Conservation (phyloP, 495 filamentous ascomycete species). For the Penicillium lagena region DNA sequence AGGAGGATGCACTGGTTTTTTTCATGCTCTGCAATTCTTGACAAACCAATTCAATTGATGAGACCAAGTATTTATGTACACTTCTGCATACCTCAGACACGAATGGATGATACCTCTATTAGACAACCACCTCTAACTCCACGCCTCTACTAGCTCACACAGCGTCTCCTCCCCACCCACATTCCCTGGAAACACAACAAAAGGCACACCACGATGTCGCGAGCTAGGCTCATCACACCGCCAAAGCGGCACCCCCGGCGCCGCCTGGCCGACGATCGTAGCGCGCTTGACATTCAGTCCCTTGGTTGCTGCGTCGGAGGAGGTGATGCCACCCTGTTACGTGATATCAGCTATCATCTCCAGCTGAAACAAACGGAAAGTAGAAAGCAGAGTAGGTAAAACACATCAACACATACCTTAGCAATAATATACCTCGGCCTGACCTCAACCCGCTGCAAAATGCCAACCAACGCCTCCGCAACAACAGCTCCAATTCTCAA, state of each 20-base stretch:
- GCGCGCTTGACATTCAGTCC: constrained; percentile 46
- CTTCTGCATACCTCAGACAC: not conserved
- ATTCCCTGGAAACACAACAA: constrained; percentile 53
- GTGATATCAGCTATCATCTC: not conserved
- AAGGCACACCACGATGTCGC: constrained; percentile 40
- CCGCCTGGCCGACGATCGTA: constrained; percentile 45
- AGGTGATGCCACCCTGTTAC: constrained; percentile 44
- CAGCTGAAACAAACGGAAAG: not conserved
- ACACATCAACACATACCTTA: constrained; percentile 27
- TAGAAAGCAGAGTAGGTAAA: not conserved
- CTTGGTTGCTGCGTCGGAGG: constrained; percentile 47
- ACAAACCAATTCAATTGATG: not conserved
- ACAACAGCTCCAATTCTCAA: constrained; percentile 39
- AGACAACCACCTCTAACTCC: constrained; percentile 18
- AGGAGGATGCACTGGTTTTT: no score
- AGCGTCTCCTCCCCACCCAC: constrained; percentile 44
- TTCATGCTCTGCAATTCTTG: no score
- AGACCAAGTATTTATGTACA: not conserved
- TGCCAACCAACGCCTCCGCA: constrained; percentile 38
- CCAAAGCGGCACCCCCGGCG: constrained; percentile 50
- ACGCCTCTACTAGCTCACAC: constrained; percentile 31
- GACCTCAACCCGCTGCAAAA: constrained; percentile 33
- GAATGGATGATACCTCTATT: no score
- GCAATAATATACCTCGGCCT: constrained; percentile 48
- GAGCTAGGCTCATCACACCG: constrained; percentile 43